Percentiles rank a stretch among this genome's conserved stretches.
phyloP scores from a whole-genome alignment of 202 grass and related monocot genomes.

The Carex sylvatica region DNA sequence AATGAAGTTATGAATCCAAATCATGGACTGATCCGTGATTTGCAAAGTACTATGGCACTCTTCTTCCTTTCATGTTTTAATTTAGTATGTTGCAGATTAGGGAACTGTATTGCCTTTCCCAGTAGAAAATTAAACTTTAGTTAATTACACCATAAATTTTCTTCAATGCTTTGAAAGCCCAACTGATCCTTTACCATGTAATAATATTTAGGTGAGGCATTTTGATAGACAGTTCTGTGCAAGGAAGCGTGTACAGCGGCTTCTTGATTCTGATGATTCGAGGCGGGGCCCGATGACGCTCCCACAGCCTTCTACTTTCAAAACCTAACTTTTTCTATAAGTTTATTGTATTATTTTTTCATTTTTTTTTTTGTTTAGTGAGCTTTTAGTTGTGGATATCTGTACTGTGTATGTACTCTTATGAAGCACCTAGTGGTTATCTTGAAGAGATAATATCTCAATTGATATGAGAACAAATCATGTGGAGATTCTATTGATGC shows the following conservation, averaged over 20 bases:
- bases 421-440: neutral
- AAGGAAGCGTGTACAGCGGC: constrained; percentile 75
- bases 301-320: constrained; percentile 93
- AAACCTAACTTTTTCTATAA: constrained; percentile 40
- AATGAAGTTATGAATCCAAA: too few species aligned
- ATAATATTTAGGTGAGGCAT: constrained; percentile 68
- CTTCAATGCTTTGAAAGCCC: neutral
- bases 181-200: neutral
- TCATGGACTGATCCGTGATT: too few species aligned
- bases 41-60: too few species aligned
- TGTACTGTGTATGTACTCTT: neutral
- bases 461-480: neutral
- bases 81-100: neutral
- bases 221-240: constrained; percentile 84
- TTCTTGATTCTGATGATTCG: constrained; percentile 66
- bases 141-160: neutral
- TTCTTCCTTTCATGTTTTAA: neutral
- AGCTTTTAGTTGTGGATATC: neutral
- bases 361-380: constrained; percentile 6
- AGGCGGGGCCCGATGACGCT: constrained; percentile 68
- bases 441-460: neutral
- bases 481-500: neutral
- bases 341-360: constrained; percentile 25
- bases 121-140: too few species aligned
- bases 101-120: neutral